These are phyloP conservation scores for Didymella arachidicola DNA, from an alignment of 2,329 filamentous ascomycete genomes.

Conservation along the genomic window DNA sequence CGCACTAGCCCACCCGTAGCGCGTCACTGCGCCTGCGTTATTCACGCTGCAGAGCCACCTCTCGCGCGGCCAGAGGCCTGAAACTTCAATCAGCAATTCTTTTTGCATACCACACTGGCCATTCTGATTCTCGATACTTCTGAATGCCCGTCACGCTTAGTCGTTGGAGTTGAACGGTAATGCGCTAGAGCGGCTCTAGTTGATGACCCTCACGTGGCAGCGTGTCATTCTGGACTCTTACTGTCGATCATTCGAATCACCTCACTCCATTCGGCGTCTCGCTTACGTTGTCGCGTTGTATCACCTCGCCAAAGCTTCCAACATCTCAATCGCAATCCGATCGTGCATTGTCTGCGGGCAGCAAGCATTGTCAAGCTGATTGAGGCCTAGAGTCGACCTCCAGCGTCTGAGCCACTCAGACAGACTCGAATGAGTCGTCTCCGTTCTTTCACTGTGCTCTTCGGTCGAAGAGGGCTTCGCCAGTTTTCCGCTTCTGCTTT, in stretches of 20 bases:
- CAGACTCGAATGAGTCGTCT: slow-evolving; percentile 1
- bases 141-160: not conserved
- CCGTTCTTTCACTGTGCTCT: slow-evolving; percentile 1
- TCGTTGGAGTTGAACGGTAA: not conserved
- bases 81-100: not conserved
- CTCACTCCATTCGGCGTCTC: slow-evolving; percentile 23
- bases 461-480: slow-evolving; percentile 4
- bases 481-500: slow-evolving; percentile 1
- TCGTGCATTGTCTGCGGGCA: slow-evolving; percentile 20
- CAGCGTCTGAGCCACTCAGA: slow-evolving; percentile 6
- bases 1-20: slow-evolving; percentile 12
- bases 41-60: slow-evolving; percentile 2
- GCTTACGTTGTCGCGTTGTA: slow-evolving; percentile 23
- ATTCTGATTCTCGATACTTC: not conserved
- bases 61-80: too few species aligned
- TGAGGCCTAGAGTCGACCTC: slow-evolving; percentile 6
- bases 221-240: slow-evolving; percentile 15
- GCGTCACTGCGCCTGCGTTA: slow-evolving; percentile 1
- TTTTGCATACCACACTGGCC: not conserved
- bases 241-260: slow-evolving; percentile 19
- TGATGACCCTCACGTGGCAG: slow-evolving; percentile 19
- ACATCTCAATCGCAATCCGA: slow-evolving; percentile 5
- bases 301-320: slow-evolving; percentile 13
- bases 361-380: slow-evolving; percentile 13
- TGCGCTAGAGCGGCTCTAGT: slow-evolving; percentile 12